Evolutionary conservation across 164 flowering plant genomes (phyloP), one percentile per base, ranked within the genome.

Genomic region (Kalanchoe fedtschenkoi): DNA sequence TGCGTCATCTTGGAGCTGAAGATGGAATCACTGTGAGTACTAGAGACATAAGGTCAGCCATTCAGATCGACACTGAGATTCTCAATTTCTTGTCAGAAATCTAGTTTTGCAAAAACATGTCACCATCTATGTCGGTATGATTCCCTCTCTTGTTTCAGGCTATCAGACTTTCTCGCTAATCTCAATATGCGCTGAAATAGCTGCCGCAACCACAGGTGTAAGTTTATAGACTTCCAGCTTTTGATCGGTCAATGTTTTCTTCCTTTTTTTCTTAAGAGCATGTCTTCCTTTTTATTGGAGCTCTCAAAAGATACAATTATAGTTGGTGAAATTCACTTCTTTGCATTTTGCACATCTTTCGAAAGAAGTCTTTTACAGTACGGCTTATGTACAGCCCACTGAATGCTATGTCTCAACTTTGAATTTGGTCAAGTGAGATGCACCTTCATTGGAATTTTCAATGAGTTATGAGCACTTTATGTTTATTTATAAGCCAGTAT

Each of bases 1-100:
- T 93, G 68, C 89, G 96, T 33, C 96, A 88, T 75, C 89, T 93
- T 75, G 95, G 87, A 6, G 78, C 86, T 62, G 97, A 85, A 68
- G 97, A 89, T 75, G 97, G 98, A 64, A 39, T 74, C 32, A 78
- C 83, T 10, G 82, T 93, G 35, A 86, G 89, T 65, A 95, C 91
- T 33, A 89, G 81, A 74, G 65, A 86, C 71, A 78, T 86, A 26
- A 93, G 98, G 97, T 93, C 66, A 68, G 57, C 64, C 16, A 35
- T 46, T 58, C 43, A 28, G 64, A 15, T 32, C n/a, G 16, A 39
- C 28, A 6, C 29, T 13, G 7, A 24, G 29, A 19, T 35, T 47
- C 34, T 22, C 21, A 19, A 17, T 19, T n/a, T n/a, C n/a, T n/a
- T 38, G 24, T 30, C 17, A 41, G 51, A 33, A n/a, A 14, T 26